Conservation (phyloP, 495 filamentous ascomycete genomes). For the Pseudevernia furfuracea region DNA sequence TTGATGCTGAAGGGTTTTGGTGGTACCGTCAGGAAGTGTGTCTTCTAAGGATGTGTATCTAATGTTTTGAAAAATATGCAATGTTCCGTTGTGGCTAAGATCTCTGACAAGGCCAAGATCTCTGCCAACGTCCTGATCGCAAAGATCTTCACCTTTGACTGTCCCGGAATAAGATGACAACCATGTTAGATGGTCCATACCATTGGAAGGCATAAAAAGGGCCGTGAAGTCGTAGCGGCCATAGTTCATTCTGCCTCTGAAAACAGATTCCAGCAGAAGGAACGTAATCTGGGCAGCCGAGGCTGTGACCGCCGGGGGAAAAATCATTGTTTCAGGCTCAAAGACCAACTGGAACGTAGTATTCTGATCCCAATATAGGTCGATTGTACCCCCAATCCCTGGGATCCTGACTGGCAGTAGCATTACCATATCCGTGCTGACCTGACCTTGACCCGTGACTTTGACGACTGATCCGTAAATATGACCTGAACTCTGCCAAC, state of each 20-base stretch:
- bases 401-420: slow-evolving; percentile 34
- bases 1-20: neutral
- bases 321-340: neutral
- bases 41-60: slow-evolving; percentile 17
- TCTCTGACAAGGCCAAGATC: slow-evolving; percentile 32
- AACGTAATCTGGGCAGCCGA: slow-evolving; percentile 26
- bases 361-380: slow-evolving; percentile 40
- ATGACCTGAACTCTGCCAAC: slow-evolving; percentile 39
- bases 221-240: slow-evolving; percentile 31
- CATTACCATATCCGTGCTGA: slow-evolving; percentile 29
- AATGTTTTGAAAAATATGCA: slow-evolving; percentile 27
- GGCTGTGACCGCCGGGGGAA: neutral
- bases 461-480: slow-evolving; percentile 32
- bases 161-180: slow-evolving; percentile 6
- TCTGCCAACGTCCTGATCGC: slow-evolving; percentile 4
- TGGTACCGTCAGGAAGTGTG: neutral
- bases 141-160: slow-evolving; percentile 5
- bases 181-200: slow-evolving; percentile 13
- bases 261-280: slow-evolving; percentile 32
- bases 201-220: slow-evolving; percentile 29
- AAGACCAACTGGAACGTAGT: slow-evolving; percentile 22
- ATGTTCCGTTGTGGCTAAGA: slow-evolving; percentile 19
- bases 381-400: slow-evolving; percentile 27
- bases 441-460: slow-evolving; percentile 26
- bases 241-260: slow-evolving; percentile 25